phyloP scores from a whole-genome alignment of 176 grass and related monocot genomes.

The Melocanna baccifera region DNA sequence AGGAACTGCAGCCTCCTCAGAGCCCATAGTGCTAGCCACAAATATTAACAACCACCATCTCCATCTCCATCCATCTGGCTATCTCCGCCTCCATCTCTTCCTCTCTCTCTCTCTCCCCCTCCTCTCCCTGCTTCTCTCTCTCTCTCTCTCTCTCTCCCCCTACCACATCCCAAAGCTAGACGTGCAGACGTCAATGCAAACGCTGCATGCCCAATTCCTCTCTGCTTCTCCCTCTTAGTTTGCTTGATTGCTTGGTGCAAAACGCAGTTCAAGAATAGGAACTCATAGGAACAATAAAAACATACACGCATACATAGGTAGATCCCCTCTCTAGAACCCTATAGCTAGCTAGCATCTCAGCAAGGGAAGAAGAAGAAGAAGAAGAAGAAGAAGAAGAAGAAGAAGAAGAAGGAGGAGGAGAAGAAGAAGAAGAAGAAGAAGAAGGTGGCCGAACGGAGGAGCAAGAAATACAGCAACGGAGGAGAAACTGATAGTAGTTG shows the following conservation, averaged over 20 bases:
- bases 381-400: too few species aligned
- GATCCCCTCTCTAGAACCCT: constrained; percentile 40
- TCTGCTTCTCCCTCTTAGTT: not conserved
- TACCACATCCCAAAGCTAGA: constrained; percentile 14
- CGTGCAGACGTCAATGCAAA: constrained; percentile 13
- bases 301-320: constrained; percentile 52
- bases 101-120: not conserved
- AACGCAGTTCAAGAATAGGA: constrained; percentile 26
- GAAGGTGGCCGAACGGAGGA: not conserved
- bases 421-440: not conserved
- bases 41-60: constrained; percentile 16
- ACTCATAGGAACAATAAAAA: not conserved
- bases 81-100: constrained; percentile 1
- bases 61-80: constrained; percentile 42
- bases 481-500: not conserved
- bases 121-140: too few species aligned
- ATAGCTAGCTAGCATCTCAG: constrained; percentile 18
- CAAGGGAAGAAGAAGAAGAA: not conserved
- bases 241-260: not conserved
- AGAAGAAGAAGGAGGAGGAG: too few species aligned
- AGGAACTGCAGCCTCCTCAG: not conserved
- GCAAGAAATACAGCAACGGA: constrained; percentile 32
- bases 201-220: not conserved
- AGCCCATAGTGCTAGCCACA: constrained; percentile 7
- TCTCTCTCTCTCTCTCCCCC: not conserved